Evolutionary conservation across 2,329 filamentous ascomycete genomes (phyloP).

Genomic region (Pseudogymnoascus sp.): DNA sequence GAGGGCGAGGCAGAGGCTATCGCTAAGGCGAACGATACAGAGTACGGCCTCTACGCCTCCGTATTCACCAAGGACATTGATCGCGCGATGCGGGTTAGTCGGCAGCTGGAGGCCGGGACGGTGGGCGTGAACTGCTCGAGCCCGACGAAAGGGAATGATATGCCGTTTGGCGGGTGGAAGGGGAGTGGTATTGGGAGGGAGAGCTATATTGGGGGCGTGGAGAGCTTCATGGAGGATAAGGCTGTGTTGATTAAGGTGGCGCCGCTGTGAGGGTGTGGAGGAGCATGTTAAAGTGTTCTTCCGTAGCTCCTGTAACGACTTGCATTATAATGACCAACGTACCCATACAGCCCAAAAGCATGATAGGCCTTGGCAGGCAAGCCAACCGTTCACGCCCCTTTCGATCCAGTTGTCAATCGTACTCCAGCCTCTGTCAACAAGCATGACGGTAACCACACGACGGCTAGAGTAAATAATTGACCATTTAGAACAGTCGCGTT

Average conservation of each 20-base stretch:
- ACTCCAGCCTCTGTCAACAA: background rate
- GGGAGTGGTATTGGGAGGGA: constrained; percentile 21
- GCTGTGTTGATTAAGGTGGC: constrained; percentile 21
- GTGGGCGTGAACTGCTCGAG: constrained; percentile 29
- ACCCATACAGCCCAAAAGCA: background rate
- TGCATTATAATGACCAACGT: background rate
- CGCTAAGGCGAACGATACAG: constrained; percentile 54
- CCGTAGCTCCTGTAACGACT: background rate
- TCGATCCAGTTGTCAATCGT: background rate
- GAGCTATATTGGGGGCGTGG: constrained; percentile 17
- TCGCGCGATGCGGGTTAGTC: constrained; percentile 38
- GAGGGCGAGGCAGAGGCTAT: constrained; percentile 51
- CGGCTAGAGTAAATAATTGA: background rate
- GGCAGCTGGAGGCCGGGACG: constrained; percentile 44
- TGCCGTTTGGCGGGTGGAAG: constrained; percentile 25
- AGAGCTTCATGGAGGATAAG: constrained; percentile 24
- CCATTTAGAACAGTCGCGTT: background rate
- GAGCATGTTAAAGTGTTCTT: background rate
- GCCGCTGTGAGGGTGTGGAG: background rate
- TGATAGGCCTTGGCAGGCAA: background rate
- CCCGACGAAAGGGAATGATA: constrained; percentile 18
- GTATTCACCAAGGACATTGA: constrained; percentile 52
- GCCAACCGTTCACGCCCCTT: background rate
- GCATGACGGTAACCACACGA: background rate
- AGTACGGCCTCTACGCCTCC: constrained; percentile 52